These are phyloP conservation scores for Volutella citrinella DNA, from an alignment of 2,329 filamentous ascomycete species.

Conservation along the genomic window DNA sequence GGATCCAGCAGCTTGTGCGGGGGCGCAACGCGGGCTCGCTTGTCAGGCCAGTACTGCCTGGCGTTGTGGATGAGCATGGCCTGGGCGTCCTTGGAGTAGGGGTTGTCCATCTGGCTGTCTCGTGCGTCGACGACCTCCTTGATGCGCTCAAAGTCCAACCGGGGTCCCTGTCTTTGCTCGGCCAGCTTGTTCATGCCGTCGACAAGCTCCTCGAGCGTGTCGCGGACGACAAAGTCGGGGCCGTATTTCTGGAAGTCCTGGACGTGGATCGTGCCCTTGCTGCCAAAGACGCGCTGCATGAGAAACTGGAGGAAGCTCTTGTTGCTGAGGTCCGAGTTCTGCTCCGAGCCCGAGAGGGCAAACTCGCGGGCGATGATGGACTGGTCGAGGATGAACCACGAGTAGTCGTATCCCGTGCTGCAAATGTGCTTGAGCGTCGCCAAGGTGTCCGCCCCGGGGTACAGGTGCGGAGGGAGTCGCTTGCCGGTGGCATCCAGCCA, in stretches of 20 bases:
- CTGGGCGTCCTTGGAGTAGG: constrained; percentile 59
- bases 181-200: constrained; percentile 58
- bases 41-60: constrained; percentile 54
- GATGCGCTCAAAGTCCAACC: constrained; percentile 43
- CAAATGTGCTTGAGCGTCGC: constrained; percentile 58
- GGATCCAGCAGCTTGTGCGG: constrained; percentile 54
- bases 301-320: constrained; percentile 55
- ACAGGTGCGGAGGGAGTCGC: constrained; percentile 54
- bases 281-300: constrained; percentile 48
- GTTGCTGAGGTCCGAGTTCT: constrained; percentile 58
- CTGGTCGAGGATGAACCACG: constrained; percentile 60
- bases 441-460: constrained; percentile 56
- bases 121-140: constrained; percentile 48
- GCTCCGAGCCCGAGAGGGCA: constrained; percentile 59
- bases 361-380: constrained; percentile 60
- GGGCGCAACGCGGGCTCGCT: constrained; percentile 46
- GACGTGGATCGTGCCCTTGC: constrained; percentile 51
- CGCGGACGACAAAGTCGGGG: constrained; percentile 57
- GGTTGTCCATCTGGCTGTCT: constrained; percentile 54
- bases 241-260: constrained; percentile 59
- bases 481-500: constrained; percentile 62
- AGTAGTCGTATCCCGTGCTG: constrained; percentile 59
- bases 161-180: constrained; percentile 41
- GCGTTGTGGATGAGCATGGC: constrained; percentile 60
- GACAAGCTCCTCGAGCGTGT: constrained; percentile 54